Evolutionary conservation across 176 grass and related monocot species (phyloP).

Genomic region (Secale cereale): DNA sequence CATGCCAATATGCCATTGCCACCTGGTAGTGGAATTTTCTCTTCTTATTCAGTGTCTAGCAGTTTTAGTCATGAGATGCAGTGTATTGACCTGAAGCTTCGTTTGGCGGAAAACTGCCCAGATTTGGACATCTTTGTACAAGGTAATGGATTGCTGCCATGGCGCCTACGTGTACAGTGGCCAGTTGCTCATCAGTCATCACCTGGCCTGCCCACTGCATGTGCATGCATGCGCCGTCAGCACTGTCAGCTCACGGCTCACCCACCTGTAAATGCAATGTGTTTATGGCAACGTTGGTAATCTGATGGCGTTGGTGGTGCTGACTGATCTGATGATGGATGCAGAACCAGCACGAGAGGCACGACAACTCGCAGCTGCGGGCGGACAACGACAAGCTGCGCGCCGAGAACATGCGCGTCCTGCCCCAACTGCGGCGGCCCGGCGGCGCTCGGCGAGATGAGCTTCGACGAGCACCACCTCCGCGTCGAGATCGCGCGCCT

Average conservation of each 20-base stretch:
- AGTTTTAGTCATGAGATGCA: too few species aligned
- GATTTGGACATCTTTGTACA: too few species aligned
- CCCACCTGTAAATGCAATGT: not conserved
- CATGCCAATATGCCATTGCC: too few species aligned
- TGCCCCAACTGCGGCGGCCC: constrained; percentile 80
- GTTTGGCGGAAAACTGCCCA: too few species aligned
- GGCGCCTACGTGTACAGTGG: not conserved
- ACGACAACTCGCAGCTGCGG: constrained; percentile 67
- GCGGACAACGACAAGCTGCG: constrained; percentile 70
- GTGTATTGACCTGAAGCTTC: too few species aligned
- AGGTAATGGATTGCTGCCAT: not conserved
- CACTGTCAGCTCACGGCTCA: not conserved
- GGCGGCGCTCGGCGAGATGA: constrained; percentile 74
- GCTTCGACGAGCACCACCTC: constrained; percentile 84
- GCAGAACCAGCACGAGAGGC: constrained; percentile 74
- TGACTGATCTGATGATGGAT: not conserved
- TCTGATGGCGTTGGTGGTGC: not conserved
- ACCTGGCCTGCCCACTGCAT: not conserved
- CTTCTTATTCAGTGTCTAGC: too few species aligned
- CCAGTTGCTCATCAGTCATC: not conserved
- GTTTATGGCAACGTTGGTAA: not conserved
- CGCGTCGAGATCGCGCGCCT: constrained; percentile 59
- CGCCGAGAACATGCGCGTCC: constrained; percentile 67
- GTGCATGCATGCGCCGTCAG: not conserved
- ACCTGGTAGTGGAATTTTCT: too few species aligned